A percentile compares a stretch with the other conserved stretches of the same genome.
phyloP scores from a whole-genome alignment of 129 eudicot genomes.

The Deinandra increscens region DNA sequence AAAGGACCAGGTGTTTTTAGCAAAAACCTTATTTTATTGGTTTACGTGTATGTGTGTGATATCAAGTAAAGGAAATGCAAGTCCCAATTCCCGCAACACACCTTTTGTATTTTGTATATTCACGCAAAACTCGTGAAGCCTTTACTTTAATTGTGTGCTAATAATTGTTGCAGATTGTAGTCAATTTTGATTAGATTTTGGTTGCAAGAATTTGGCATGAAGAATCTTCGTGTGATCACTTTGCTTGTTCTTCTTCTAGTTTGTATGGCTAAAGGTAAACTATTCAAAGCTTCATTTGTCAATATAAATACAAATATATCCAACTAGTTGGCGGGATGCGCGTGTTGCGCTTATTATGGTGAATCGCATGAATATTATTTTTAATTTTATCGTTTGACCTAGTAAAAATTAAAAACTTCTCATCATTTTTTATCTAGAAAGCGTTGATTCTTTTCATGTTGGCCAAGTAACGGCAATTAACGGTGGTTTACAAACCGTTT shows the following conservation, averaged over 20 bases:
- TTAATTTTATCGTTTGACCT: too few species aligned
- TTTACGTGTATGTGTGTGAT: not conserved
- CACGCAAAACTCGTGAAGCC: not conserved
- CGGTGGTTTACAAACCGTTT: too few species aligned
- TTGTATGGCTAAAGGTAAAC: conserved; percentile 2
- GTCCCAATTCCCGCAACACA: not conserved
- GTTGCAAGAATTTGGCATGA: not conserved
- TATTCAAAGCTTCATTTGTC: not conserved
- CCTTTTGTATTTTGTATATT: not conserved
- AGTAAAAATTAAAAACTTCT: too few species aligned
- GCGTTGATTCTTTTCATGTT: too few species aligned
- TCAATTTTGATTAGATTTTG: not conserved
- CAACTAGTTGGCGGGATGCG: too few species aligned
- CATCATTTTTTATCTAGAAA: too few species aligned
- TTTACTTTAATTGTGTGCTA: not conserved
- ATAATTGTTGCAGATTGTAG: not conserved
- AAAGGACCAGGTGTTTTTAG: too few species aligned
- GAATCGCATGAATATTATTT: too few species aligned
- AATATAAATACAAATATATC: not conserved
- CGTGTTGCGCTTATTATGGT: too few species aligned
- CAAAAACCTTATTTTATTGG: too few species aligned
- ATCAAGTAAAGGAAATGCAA: not conserved
- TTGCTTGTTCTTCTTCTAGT: conserved; percentile 5
- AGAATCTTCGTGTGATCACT: not conserved
- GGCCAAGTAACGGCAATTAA: too few species aligned